These are phyloP conservation scores for Nymphaea colorata DNA, from an alignment of 164 flowering plant genomes.

Conservation along the genomic window DNA sequence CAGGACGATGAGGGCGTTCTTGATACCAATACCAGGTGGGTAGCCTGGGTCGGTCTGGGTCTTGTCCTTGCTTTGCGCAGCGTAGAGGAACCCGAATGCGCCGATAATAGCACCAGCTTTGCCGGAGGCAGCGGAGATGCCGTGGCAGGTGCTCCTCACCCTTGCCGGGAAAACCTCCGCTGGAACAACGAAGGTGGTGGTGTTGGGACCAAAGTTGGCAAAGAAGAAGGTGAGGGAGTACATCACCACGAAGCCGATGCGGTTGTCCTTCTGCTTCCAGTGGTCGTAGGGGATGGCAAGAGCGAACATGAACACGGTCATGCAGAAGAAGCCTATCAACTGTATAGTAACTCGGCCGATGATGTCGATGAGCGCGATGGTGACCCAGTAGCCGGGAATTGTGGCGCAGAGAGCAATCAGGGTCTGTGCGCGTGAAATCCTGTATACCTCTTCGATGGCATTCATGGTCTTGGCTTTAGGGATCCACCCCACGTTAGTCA, in stretches of 20 bases:
- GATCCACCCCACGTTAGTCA: slow-evolving; percentile 23
- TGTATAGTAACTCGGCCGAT: slow-evolving; percentile 24
- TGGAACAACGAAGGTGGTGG: slow-evolving; percentile 31
- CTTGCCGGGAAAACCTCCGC: slow-evolving; percentile 37
- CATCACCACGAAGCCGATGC: slow-evolving; percentile 5
- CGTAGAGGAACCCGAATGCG: slow-evolving; percentile 29
- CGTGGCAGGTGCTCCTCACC: slow-evolving; percentile 31
- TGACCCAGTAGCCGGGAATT: slow-evolving; percentile 31
- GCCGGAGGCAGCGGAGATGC: slow-evolving; percentile 34
- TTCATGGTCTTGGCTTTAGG: slow-evolving; percentile 21
- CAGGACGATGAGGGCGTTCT: slow-evolving; percentile 22
- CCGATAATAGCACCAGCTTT: slow-evolving; percentile 36
- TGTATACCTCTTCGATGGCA: slow-evolving; percentile 22
- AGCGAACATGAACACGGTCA: slow-evolving; percentile 27
- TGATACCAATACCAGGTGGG: slow-evolving; percentile 30
- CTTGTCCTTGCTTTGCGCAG: slow-evolving; percentile 13
- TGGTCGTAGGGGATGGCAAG: no score
- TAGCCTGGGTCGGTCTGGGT: slow-evolving; percentile 23
- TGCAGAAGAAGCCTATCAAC: slow-evolving; percentile 27
- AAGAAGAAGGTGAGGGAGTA: slow-evolving; percentile 30
- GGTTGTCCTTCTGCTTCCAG: no score
- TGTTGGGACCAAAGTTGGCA: slow-evolving; percentile 33
- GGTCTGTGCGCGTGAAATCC: slow-evolving; percentile 21
- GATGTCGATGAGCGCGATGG: slow-evolving; percentile 22
- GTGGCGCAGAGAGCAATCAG: slow-evolving; percentile 28